Evolutionary conservation across 805 yeast species (phyloP), one percentile per base, ranked within the genome.

Genomic region (Komagataella mondaviorum): DNA sequence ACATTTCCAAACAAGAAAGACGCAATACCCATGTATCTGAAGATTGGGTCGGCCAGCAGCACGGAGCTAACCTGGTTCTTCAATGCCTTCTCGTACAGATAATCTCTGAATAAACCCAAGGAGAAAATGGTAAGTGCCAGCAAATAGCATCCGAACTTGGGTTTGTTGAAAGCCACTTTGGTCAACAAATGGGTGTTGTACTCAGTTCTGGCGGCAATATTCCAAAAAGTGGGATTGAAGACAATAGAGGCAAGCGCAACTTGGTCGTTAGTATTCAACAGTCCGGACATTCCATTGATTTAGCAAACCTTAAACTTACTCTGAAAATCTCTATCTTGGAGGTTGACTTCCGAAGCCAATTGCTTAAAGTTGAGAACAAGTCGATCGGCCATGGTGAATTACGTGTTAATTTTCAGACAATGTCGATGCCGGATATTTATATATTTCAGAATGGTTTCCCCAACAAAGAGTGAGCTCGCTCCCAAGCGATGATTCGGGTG

Each of bases 151-250:
- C 97, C 99, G 16, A 69, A 66, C 51, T 74, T 78, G 44, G 82
- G 72, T 51, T 75, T 75, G 22, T 87, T 83, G 30, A 86, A 83
- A 1, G 85, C 75, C 18, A 86, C 55, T 59, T 84, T 88, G 18
- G 98, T 87, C 51, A 91, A 68, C 51, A 85, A 60, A 57, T 85
- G 85, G 14, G 87, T 80, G 54, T 79, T 78, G 73, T 88, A 88
- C 64, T 93, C 98, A 23, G 78, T 60, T 59, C 98, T 77, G 5
- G 99, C 99, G 20, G 79, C 95, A 53, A 85, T 75, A 65, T 93
- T 93, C 99, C 99, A 93, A 64, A 90, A 91, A 36, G 86, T 77
- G 16, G 99, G 99, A 65, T 93, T 93, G 77, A 93, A 90, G 14
- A 83, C 81, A 58, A 93, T 85, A 30, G 85, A 77, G 6, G 72